Evolutionary conservation across 2,329 filamentous ascomycete species (phyloP).

Genomic region (Lachnellula arida): DNA sequence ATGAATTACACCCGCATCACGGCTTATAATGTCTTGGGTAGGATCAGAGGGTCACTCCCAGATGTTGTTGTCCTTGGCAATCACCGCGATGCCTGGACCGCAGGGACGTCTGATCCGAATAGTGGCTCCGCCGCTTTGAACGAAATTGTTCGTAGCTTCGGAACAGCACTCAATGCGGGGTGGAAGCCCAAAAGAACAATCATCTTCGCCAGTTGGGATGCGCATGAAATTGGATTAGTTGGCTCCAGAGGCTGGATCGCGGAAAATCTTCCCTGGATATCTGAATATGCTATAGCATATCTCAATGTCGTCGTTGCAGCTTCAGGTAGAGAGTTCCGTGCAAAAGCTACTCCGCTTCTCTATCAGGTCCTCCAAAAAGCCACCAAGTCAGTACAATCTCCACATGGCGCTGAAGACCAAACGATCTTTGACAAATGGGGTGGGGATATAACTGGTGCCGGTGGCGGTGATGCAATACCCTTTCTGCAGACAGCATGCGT

Average conservation of each 20-base stretch:
- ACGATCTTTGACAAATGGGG: constrained; percentile 47
- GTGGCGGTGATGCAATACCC: constrained; percentile 57
- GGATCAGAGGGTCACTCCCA: constrained; percentile 77
- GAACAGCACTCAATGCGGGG: constrained; percentile 62
- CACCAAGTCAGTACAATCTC: background rate
- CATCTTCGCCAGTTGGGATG: constrained; percentile 68
- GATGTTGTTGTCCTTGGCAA: constrained; percentile 83
- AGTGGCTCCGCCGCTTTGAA: constrained; percentile 71
- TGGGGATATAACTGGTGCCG: background rate
- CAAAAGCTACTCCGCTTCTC: background rate
- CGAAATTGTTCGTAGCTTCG: constrained; percentile 66
- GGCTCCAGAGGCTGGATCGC: constrained; percentile 81
- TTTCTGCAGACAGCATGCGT: constrained; percentile 46
- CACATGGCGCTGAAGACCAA: constrained; percentile 24
- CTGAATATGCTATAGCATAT: constrained; percentile 35
- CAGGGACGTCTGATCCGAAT: constrained; percentile 74
- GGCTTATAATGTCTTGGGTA: constrained; percentile 82
- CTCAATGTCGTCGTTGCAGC: constrained; percentile 12
- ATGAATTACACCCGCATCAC: constrained; percentile 52
- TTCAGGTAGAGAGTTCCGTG: background rate
- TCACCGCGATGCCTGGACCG: constrained; percentile 81
- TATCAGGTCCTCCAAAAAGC: background rate
- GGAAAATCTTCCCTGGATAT: constrained; percentile 70
- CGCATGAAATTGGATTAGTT: constrained; percentile 69
- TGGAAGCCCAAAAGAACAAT: constrained; percentile 84